Base-by-base conservation (phyloP, 805 yeast species). In the Candida namnaoensis region DNA sequence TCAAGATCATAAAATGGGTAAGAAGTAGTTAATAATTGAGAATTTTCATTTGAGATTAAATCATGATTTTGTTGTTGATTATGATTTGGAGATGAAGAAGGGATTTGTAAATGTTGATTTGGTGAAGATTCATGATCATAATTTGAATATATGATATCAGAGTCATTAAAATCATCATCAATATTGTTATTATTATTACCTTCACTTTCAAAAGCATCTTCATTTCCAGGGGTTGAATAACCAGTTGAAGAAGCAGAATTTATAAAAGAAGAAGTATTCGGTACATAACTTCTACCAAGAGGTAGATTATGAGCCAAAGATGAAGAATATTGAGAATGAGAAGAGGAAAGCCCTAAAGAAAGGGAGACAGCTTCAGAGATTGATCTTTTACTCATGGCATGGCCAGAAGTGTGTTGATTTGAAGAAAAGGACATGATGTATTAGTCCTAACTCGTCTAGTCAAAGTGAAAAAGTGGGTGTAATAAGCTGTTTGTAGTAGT, bases 281-380 rank as follows among this genome's bases (percentile, higher is more conserved):
- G 32, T 12, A 30, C 32, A 30, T 68, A 68, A 40, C 68, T 63
- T 41, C 74, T 53, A 23, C 68, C 72, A 8, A 68, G 54, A 14
- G 56, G 56, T 35, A 61, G 65, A 27, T 58, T 56, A 10, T 56
- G 56, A 3, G 44, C 40, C 1, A 60, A 53, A 19, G 54, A 46
- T 6, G 61, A 53, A 8, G 46, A 50, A 14, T 51, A 43, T 9
- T 37, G 42, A 11, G 37, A 46, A 11, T 39, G 42, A 28, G 42
- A 44, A 19, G 45, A 33, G 12, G 40, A 39, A 8, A 45, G 44
- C 7, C 36, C 41, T 14, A 34, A 14, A 8, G 35, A 34, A 5
- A 19, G 7, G 7, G 35, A 14, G 7, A 34, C 24, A 15, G 35
- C 35, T 8, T 19, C 24, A 9, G 35, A 34, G 7, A 34, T 34